These are phyloP conservation scores for Kazachstania sp. DNA, from an alignment of 1,139 yeast species.

Conservation along the genomic window DNA sequence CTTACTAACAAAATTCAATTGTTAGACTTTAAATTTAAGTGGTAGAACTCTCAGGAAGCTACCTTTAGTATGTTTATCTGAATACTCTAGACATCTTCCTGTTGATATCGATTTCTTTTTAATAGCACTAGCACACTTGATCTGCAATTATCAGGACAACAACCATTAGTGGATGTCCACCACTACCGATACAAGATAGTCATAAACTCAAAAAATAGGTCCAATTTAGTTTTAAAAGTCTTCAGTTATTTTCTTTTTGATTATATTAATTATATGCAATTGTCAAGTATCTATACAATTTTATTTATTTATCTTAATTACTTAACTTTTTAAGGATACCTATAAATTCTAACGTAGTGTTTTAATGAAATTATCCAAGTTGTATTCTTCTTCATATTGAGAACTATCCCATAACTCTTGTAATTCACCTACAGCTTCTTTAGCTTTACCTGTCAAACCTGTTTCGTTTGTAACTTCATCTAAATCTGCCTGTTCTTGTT, in stretches of 20 bases:
- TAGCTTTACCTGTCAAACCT: slow-evolving; percentile 36
- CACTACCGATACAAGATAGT: background rate
- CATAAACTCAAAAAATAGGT: background rate
- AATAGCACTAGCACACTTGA: slow-evolving; percentile 19
- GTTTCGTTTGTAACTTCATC: slow-evolving; percentile 36
- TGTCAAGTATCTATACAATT: background rate
- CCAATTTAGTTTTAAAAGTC: background rate
- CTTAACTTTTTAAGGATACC: background rate
- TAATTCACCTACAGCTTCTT: slow-evolving; percentile 57
- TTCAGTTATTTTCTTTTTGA: too few species aligned
- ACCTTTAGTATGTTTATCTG: slow-evolving; percentile 26
- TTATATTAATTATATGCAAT: background rate
- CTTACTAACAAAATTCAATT: slow-evolving; percentile 13
- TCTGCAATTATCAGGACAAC: slow-evolving; percentile 3
- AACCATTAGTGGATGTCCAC: background rate
- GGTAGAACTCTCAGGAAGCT: slow-evolving; percentile 27
- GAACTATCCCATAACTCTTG: slow-evolving; percentile 96
- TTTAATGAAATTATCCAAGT: slow-evolving; percentile 84
- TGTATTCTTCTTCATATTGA: slow-evolving; percentile 94
- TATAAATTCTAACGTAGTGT: slow-evolving; percentile 39
- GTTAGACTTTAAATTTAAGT: slow-evolving; percentile 15
- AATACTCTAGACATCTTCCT: slow-evolving; percentile 21
- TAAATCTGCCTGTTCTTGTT: slow-evolving; percentile 25
- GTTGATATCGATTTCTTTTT: slow-evolving; percentile 19
- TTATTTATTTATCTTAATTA: background rate